Conservation (phyloP, 768 basidiomycete genomes). For the Filobasidium wieringae region DNA sequence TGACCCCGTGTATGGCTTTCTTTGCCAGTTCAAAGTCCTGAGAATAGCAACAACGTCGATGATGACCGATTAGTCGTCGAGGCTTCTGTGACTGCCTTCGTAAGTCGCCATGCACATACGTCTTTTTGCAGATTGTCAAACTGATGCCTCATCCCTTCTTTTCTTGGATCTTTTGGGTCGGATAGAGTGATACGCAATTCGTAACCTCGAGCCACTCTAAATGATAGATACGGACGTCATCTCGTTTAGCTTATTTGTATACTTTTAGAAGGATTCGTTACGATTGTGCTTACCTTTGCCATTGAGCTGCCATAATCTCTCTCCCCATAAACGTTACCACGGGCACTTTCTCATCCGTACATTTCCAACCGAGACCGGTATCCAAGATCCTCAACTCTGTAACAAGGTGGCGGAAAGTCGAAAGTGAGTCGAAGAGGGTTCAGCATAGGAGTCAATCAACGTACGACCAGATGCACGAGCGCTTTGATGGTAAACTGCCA, state of each 20-base stretch:
- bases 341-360: slow-evolving; percentile 51
- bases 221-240: too few species aligned
- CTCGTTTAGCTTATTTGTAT: too few species aligned
- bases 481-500: neutral
- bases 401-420: neutral
- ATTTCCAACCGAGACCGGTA: slow-evolving; percentile 88
- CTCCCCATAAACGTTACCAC: slow-evolving; percentile 31
- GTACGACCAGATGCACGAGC: neutral
- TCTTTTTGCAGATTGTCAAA: slow-evolving; percentile 91
- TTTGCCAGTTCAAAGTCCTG: slow-evolving; percentile 87
- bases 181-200: neutral
- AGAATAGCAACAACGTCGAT: neutral
- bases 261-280: too few species aligned
- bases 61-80: neutral
- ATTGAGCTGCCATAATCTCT: slow-evolving; percentile 24
- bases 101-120: slow-evolving; percentile 42
- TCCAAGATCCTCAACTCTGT: slow-evolving; percentile 60
- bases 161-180: neutral
- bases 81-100: neutral
- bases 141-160: slow-evolving; percentile 49
- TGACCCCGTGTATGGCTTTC: slow-evolving; percentile 54
- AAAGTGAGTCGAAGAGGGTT: neutral
- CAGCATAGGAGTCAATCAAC: neutral
- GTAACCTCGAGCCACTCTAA: slow-evolving; percentile 1
- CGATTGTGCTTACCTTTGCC: slow-evolving; percentile 30